Evolutionary conservation across 2,329 filamentous ascomycete genomes (phyloP), one percentile per base, ranked within the genome.

Genomic region (Neurospora sp.): DNA sequence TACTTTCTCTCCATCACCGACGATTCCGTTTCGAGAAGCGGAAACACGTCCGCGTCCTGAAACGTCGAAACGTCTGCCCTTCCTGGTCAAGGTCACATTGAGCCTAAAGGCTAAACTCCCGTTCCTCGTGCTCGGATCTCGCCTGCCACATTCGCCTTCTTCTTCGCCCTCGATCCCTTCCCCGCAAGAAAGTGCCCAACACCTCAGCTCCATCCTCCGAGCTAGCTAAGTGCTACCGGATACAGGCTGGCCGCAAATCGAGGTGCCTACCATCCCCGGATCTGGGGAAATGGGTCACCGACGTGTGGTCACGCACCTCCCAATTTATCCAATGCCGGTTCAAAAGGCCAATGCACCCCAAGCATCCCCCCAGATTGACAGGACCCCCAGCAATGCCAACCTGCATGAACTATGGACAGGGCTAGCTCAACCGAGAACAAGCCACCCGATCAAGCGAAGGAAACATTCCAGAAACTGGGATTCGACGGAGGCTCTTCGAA

Each of bases 41-140:
- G 68, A 69, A 43, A 38, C 65, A 36, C 36, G 68, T 69, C 68
- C 68, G 65, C 33, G 40, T 67, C 68, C 52, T 69, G 65, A 69
- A 67, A 62, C 40, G 68, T 43, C 39, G 28, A 41, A 52, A 46
- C 19, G 17, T 40, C 23, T 33, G 8, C 23, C 52, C 23, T 15
- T 62, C 28, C 6, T 36, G 28, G 12, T 36, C 28, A 62, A 62
- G 52, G 52, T 62, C 28, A 28, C 68, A 66, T 37, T 67, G 40
- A 69, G 65, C 39, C 68, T 69, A 67, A 69, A 69, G 23, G 43
- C 52, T 33, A 23, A 23, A 28, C 52, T 11, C 19, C 28, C 33
- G 38, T 33, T 52, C 43, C 68, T 39, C 37, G 52, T 66, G 39
- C 62, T 66, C 46, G 43, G 62, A 46, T 28, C 38, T 36, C 19